These are phyloP conservation scores for Acacia confusa DNA, from an alignment of 306 rosid species.

Conservation along the genomic window DNA sequence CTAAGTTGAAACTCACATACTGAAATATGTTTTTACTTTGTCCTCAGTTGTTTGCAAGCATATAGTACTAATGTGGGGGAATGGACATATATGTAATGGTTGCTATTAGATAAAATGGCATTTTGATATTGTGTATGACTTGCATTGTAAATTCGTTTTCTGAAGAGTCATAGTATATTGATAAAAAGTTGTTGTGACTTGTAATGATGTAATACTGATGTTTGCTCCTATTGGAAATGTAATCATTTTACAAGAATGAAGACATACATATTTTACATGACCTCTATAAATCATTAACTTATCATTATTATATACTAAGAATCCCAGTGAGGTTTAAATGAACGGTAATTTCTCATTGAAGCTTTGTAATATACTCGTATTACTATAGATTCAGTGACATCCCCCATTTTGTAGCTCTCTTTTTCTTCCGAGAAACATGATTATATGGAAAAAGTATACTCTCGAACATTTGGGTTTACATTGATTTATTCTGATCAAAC, in stretches of 20 bases:
- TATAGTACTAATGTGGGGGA: background rate
- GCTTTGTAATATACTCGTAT: background rate
- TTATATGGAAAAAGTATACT: background rate
- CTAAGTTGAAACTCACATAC: background rate
- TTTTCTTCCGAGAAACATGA: background rate
- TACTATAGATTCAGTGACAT: background rate
- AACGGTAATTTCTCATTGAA: background rate
- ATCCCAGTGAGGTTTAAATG: background rate
- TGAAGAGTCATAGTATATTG: background rate
- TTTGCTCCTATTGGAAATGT: background rate
- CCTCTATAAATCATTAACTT: background rate
- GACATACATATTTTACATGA: background rate
- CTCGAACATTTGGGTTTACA: background rate
- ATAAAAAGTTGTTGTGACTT: background rate
- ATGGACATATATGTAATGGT: background rate
- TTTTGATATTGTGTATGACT: background rate
- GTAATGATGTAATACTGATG: background rate
- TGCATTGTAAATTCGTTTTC: background rate
- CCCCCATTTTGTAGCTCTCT: background rate
- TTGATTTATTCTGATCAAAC: constrained; percentile 11
- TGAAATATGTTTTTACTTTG: background rate
- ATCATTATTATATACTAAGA: background rate
- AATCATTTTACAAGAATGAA: background rate
- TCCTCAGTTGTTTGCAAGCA: background rate
- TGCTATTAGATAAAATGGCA: background rate